These are phyloP conservation scores for Phlebiopsis flavidoalba DNA, from an alignment of 768 basidiomycete species.

Conservation along the genomic window DNA sequence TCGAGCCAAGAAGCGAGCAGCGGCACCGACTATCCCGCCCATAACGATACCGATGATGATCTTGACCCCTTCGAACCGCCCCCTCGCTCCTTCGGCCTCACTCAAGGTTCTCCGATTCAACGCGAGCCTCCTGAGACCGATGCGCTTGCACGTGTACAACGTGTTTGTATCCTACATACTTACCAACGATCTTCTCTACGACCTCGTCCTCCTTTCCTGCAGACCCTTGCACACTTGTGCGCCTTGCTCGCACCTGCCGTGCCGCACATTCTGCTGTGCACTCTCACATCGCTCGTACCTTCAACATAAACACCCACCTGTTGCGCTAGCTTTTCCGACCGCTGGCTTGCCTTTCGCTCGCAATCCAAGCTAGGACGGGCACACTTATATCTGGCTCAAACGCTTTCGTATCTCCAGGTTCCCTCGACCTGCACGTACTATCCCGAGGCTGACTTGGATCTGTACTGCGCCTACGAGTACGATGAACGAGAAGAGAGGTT, in stretches of 20 bases:
- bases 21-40: too few relatives aligned
- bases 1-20: too few relatives aligned
- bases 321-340: constrained; percentile 31
- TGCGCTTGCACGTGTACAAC: background rate
- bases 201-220: constrained; percentile 11
- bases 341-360: constrained; percentile 36
- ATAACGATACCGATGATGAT: too few relatives aligned
- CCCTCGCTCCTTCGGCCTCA: too few relatives aligned
- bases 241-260: constrained; percentile 16
- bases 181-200: constrained; percentile 8
- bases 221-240: constrained; percentile 9
- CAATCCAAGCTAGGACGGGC: constrained; percentile 38
- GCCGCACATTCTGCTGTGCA: constrained; percentile 11
- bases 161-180: background rate
- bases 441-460: constrained; percentile 44
- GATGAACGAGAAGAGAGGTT: constrained; percentile 25
- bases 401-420: constrained; percentile 51
- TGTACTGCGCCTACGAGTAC: constrained; percentile 37
- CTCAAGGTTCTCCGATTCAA: background rate
- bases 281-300: constrained; percentile 24
- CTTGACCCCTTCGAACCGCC: too few relatives aligned
- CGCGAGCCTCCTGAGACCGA: background rate
- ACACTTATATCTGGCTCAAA: constrained; percentile 49
- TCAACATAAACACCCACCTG: constrained; percentile 33
- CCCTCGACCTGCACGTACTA: constrained; percentile 41